Conservation (phyloP, 192 early-diverging fungal species). For the Entomortierella lignicola region DNA sequence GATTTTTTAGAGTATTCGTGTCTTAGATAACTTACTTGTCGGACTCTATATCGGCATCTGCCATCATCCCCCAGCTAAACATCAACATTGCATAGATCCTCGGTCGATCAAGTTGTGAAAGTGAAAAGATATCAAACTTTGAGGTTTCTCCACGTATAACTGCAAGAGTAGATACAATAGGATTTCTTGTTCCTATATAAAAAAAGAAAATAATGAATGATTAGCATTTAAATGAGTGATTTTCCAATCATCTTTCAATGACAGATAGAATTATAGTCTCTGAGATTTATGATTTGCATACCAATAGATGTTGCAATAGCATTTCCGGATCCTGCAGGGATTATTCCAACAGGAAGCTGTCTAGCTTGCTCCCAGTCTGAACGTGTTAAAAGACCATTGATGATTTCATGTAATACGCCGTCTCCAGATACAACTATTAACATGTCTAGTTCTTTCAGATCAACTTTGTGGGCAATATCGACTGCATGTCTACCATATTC, state of each 20-base stretch:
- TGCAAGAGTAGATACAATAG: conserved; percentile 58
- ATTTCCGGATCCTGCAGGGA: conserved; percentile 63
- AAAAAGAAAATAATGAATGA: not conserved
- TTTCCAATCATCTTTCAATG: too few species aligned
- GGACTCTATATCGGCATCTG: conserved; percentile 71
- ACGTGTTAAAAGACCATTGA: conserved; percentile 59
- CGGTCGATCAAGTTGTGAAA: conserved; percentile 54
- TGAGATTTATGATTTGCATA: not conserved
- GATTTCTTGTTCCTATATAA: conserved; percentile 16
- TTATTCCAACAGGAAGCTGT: conserved; percentile 40
- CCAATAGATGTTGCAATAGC: conserved; percentile 54
- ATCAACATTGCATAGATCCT: conserved; percentile 64
- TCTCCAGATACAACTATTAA: conserved; percentile 54
- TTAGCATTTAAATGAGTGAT: too few species aligned
- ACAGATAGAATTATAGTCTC: not conserved
- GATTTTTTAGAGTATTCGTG: not conserved
- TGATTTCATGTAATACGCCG: conserved; percentile 61
- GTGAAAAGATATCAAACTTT: conserved; percentile 68
- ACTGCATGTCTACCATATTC: conserved; percentile 39
- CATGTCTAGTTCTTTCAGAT: conserved; percentile 22
- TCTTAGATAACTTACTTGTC: conserved; percentile 52
- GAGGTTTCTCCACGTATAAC: conserved; percentile 59
- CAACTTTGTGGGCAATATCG: conserved; percentile 41
- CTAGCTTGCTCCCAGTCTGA: conserved; percentile 25
- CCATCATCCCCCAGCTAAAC: conserved; percentile 68